A percentile compares a stretch with the other conserved stretches of the same genome.
Evolutionary conservation across 2,329 filamentous ascomycete genomes (phyloP).

Genomic region (Neofusicoccum cordaticola): DNA sequence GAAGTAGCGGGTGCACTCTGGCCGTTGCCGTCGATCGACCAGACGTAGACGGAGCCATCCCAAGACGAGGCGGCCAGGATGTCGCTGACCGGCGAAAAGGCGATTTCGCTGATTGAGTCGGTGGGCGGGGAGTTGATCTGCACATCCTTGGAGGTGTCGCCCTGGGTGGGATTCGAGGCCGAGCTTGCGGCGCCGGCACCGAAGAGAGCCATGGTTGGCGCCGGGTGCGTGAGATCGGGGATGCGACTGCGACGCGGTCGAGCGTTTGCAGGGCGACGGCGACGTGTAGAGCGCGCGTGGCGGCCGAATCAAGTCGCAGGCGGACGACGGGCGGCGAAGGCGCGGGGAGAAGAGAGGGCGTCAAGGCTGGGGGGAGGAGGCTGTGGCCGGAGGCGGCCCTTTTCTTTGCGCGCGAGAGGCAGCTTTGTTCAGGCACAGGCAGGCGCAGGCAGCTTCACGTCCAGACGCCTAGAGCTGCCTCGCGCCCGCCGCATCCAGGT

Average conservation of each 20-base stretch:
- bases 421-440: slow-evolving; percentile 10
- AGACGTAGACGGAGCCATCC: slow-evolving; percentile 98
- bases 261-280: slow-evolving; percentile 17
- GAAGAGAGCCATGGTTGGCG: slow-evolving; percentile 61
- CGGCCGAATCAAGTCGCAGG: neutral
- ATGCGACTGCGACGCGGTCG: slow-evolving; percentile 18
- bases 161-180: slow-evolving; percentile 68
- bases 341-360: neutral
- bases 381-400: neutral
- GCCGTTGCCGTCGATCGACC: slow-evolving; percentile 78
- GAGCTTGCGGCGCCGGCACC: slow-evolving; percentile 50
- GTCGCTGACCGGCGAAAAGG: slow-evolving; percentile 74
- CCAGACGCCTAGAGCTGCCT: slow-evolving; percentile 12
- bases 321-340: neutral
- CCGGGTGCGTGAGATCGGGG: slow-evolving; percentile 20
- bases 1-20: slow-evolving; percentile 80
- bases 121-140: slow-evolving; percentile 72
- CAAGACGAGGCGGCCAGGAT: slow-evolving; percentile 88
- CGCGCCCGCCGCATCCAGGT: neutral
- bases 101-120: slow-evolving; percentile 84
- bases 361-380: neutral
- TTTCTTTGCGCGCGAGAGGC: slow-evolving; percentile 3
- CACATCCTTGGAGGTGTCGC: slow-evolving; percentile 88
- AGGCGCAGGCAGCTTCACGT: slow-evolving; percentile 10
- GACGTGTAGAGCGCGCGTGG: slow-evolving; percentile 7